A percentile compares a stretch with the other conserved stretches of the same genome.
These are phyloP conservation scores for Digitaria exilis DNA, from an alignment of 202 grass and related monocot species.

Conservation along the genomic window DNA sequence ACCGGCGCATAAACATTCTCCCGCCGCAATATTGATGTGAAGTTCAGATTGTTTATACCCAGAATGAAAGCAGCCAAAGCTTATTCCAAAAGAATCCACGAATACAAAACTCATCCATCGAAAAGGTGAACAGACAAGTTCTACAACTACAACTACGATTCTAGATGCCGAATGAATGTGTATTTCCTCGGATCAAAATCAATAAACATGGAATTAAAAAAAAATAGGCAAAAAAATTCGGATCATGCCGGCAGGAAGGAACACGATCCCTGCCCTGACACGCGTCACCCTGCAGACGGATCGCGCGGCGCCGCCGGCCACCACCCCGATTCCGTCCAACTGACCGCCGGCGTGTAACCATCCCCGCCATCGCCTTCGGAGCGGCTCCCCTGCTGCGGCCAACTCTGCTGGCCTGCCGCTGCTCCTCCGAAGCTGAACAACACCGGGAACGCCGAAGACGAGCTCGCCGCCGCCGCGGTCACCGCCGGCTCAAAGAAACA, in stretches of 20 bases:
- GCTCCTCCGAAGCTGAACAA: background rate
- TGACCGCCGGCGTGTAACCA: background rate
- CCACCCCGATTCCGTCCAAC: background rate
- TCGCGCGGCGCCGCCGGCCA: slow-evolving; percentile 27
- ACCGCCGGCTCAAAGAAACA: background rate
- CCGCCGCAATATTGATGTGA: background rate
- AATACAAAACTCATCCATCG: background rate
- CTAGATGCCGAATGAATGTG: background rate
- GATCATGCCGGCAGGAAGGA: background rate
- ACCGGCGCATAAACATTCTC: background rate
- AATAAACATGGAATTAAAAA: background rate
- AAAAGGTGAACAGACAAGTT: background rate
- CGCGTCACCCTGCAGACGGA: background rate
- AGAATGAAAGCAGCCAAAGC: background rate
- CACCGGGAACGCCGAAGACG: slow-evolving; percentile 33
- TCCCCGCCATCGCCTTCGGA: background rate
- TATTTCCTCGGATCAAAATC: background rate
- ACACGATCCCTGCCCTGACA: background rate
- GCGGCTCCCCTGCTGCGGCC: background rate
- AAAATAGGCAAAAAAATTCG: background rate
- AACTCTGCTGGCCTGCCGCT: background rate
- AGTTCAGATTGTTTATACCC: background rate
- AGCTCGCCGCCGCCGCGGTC: background rate
- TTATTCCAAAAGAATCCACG: background rate
- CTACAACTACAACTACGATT: background rate